These are phyloP conservation scores for Hanseniaspora thailandica DNA, from an alignment of 805 yeast species.

Conservation along the genomic window DNA sequence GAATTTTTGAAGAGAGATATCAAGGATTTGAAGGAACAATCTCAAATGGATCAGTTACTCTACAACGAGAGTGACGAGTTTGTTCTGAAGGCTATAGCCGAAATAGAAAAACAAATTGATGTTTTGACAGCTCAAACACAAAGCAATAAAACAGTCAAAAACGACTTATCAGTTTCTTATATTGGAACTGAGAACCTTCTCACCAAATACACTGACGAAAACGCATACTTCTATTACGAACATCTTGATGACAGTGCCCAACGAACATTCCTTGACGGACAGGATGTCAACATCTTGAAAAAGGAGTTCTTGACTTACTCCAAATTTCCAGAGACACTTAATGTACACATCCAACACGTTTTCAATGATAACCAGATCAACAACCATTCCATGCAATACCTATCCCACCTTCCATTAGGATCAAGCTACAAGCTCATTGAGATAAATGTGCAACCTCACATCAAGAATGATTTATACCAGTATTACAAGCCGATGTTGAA, in stretches of 20 bases:
- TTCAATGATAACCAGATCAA: slow-evolving; percentile 38
- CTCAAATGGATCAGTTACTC: slow-evolving; percentile 45
- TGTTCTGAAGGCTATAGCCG: slow-evolving; percentile 36
- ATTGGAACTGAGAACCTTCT: slow-evolving; percentile 15
- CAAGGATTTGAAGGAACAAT: slow-evolving; percentile 37
- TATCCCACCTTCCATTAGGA: slow-evolving; percentile 75
- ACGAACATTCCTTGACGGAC: slow-evolving; percentile 56
- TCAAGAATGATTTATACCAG: not conserved
- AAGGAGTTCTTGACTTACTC: slow-evolving; percentile 50
- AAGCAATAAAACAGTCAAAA: slow-evolving; percentile 9
- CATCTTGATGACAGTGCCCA: slow-evolving; percentile 59
- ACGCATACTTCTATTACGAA: slow-evolving; percentile 64
- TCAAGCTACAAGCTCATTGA: slow-evolving; percentile 76
- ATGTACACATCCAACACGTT: slow-evolving; percentile 57
- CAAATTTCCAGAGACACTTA: slow-evolving; percentile 54
- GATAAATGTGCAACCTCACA: slow-evolving; percentile 53
- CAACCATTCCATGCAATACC: slow-evolving; percentile 34
- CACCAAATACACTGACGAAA: slow-evolving; percentile 28
- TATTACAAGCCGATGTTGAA: slow-evolving; percentile 3
- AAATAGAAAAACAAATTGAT: slow-evolving; percentile 37
- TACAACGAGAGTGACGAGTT: slow-evolving; percentile 51
- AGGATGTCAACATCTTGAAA: slow-evolving; percentile 67
- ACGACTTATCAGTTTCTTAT: slow-evolving; percentile 15
- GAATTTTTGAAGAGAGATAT: slow-evolving; percentile 53
- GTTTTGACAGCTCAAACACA: slow-evolving; percentile 26